Evolutionary conservation across 2,329 filamentous ascomycete species (phyloP), one percentile per base, ranked within the genome.

Genomic region (Aspergillus glaucus): DNA sequence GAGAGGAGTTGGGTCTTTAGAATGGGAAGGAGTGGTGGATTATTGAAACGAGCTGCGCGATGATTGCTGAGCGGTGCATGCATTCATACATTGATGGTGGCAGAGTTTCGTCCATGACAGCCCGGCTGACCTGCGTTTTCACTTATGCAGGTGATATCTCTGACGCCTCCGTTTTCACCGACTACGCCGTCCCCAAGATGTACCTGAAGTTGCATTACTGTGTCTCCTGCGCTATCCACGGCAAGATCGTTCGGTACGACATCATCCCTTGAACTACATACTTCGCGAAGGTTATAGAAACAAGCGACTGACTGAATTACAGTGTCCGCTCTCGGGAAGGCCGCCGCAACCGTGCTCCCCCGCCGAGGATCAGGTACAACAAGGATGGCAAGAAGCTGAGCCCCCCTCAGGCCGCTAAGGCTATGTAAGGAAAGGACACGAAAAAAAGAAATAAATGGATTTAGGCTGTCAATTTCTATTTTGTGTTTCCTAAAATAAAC

Each of bases 171-270:
- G 93, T 98, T 78, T 98, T 97, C 80, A 77, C 87, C 71, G 93
- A 98, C 82, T 98, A 98, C 84, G 91, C 90, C 67, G 92, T 98
- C 72, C 93, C 93, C 79, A 98, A 98, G 88, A 98, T 98, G 94
- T 98, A 98, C 88, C 83, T 98, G 80, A 98, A 98, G 87, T 87
- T 98, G 76, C 93, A 98, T 83, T 98, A 98, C 89, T 98, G 93
- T 78, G 93, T 98, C 74, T 97, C 92, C 78, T 98, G 93, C 80
- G 93, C 93, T 73, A 98, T 98, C 65, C 93, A 98, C 84, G 93
- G 93, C 84, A 98, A 98, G 88, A 98, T 98, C 77, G 94, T 98
- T 79, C 92, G 93, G 92, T 97, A 93, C 78, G 50, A 50, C 84
- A 17, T 19, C 41, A 40, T 42, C 40, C 6, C 14, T n/a, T 45